Evolutionary conservation across 169 alveolate genomes (phyloP).

Genomic region (Perkinsus chesapeaki): DNA sequence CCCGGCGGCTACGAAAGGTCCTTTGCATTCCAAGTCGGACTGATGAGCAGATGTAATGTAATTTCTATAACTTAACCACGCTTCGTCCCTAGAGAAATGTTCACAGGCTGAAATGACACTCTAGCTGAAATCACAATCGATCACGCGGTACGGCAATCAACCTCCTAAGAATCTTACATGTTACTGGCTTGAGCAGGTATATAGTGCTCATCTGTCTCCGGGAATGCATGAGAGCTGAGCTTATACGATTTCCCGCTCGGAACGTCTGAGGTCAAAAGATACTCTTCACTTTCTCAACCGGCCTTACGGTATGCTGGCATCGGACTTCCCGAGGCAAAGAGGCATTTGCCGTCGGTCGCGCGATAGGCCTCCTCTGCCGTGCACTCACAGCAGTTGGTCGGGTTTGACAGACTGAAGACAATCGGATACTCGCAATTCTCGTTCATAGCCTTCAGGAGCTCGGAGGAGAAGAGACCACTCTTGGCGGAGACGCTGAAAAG

Average conservation of each 20-base stretch:
- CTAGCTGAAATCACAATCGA: neutral
- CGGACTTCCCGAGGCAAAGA: slow-evolving; percentile 46
- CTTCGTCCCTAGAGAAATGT: too few species aligned
- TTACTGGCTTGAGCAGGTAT: neutral
- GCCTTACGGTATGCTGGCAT: neutral
- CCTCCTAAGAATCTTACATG: neutral
- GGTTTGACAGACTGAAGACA: slow-evolving; percentile 42
- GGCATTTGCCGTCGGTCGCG: slow-evolving; percentile 34
- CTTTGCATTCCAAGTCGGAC: too few species aligned
- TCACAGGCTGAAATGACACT: too few species aligned
- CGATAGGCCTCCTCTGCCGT: slow-evolving; percentile 35
- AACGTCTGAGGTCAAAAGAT: neutral
- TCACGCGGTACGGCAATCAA: too few species aligned
- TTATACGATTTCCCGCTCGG: neutral
- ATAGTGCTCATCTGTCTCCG: neutral
- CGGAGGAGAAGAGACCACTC: slow-evolving; percentile 23
- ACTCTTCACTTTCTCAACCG: neutral
- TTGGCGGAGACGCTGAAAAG: slow-evolving; percentile 26
- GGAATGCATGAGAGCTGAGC: neutral
- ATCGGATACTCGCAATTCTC: slow-evolving; percentile 31
- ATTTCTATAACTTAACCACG: too few species aligned
- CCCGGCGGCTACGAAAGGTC: too few species aligned
- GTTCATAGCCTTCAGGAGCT: slow-evolving; percentile 21
- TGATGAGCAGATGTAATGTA: too few species aligned
- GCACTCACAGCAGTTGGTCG: slow-evolving; percentile 45